Conservation (phyloP, 2,329 filamentous ascomycete species). For the Geoglossum cookeanum region DNA sequence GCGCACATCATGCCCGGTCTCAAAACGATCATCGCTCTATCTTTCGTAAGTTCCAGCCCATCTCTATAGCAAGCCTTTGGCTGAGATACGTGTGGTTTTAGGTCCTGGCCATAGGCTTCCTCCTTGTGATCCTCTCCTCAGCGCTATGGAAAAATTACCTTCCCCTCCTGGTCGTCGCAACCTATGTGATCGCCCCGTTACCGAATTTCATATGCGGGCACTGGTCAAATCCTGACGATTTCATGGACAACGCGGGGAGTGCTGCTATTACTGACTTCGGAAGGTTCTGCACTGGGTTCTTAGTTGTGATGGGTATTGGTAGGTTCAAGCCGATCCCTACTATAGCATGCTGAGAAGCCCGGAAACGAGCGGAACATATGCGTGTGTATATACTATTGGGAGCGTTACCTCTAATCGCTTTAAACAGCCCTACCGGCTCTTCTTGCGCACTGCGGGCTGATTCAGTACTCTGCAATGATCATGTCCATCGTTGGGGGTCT, state of each 20-base stretch:
- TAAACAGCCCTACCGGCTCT: constrained; percentile 62
- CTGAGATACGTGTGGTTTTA: constrained; percentile 16
- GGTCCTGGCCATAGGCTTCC: constrained; percentile 93
- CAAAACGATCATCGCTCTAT: constrained; percentile 97
- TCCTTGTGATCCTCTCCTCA: constrained; percentile 94
- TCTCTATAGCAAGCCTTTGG: neutral
- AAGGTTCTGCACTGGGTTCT: constrained; percentile 81
- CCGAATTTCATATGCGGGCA: constrained; percentile 92
- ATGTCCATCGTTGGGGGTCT: constrained; percentile 90
- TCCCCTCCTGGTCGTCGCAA: constrained; percentile 84
- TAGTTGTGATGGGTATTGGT: constrained; percentile 97
- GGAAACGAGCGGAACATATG: neutral
- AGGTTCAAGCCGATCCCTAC: constrained; percentile 22
- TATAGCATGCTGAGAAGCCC: neutral
- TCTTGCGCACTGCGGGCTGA: constrained; percentile 71
- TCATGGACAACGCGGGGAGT: constrained; percentile 67
- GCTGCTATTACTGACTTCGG: constrained; percentile 73
- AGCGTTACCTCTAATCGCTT: neutral
- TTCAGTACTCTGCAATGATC: constrained; percentile 66
- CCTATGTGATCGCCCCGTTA: constrained; percentile 80
- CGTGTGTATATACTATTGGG: neutral
- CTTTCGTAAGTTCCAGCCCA: constrained; percentile 47
- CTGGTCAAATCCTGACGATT: constrained; percentile 85
- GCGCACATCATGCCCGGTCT: constrained; percentile 52
- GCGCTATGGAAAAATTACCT: constrained; percentile 91